Evolutionary conservation across 2,329 filamentous ascomycete species (phyloP), one percentile per base, ranked within the genome.

Genomic region (Fusarium austroafricanum): DNA sequence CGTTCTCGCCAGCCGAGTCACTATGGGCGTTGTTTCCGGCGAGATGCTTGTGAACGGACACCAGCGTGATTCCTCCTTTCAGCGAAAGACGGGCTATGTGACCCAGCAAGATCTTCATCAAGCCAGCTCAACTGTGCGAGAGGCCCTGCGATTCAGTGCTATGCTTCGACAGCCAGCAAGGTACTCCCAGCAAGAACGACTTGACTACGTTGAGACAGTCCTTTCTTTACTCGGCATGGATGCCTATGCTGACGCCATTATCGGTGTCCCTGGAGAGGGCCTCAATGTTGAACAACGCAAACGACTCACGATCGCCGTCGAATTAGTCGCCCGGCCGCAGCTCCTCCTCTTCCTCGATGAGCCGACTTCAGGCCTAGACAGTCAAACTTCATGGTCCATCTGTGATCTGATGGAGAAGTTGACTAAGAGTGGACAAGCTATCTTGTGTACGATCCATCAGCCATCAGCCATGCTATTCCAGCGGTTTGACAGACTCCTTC

Each of bases 71-170:
- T 83, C 84, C 14, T 92, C 91, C 0, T 96, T 96, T 84, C 92
- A 96, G 76, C 88, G 93, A 56, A 94, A 93, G 79, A 95, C 92
- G 0, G 93, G 93, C 37, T 96, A 96, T 70, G 93, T 93, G n/a
- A 92, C 96, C 75, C 93, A 96, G 76, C 92, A 96, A 74, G 93
- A 96, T 84, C 83, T 96, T 5, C 93, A 96, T 76, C 83, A 94
- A 28, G 83, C 88, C 17, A 95, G 92, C 0, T 88, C 89, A 0
- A 96, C 93, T 0, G 92, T 96, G 23, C 88, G 93, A 63, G 93
- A 96, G 79, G 92, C 92, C 10, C 83, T 97, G 21, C 87, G 87
- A 64, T 97, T 97, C 79, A 93, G 89, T 71, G 93, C 93, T 17
- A 77, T 93, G 6, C 88, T 96, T 33, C 90, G 93, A 67, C 93